Evolutionary conservation across 495 filamentous ascomycete species (phyloP), one percentile per base, ranked within the genome.

Genomic region (Trichoderma asperelloides): DNA sequence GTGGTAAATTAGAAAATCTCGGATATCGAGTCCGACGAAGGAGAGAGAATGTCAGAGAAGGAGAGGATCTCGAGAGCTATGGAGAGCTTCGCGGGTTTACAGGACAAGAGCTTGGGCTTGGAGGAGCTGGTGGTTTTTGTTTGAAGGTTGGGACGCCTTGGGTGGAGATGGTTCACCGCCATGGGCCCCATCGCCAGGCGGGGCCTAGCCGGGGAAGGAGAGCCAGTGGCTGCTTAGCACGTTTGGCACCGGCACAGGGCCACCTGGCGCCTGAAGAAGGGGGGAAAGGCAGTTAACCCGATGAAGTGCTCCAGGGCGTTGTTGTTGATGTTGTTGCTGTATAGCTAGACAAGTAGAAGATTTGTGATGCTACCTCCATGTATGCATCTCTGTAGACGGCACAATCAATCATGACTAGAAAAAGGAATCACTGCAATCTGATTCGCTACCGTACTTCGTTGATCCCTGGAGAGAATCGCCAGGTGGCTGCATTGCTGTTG

Each of bases 41-140:
- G 60, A 70, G 73, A 65, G 69, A 71, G 67, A 73, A 69, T 67
- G 69, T 69, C 71, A 70, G 68, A 69, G 63, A 68, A 60, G 69
- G 67, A 37, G 33, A 37, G 33, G 33, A 27, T 68, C 63, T 66
- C 47, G 66, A 37, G 30, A 62, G 65, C 65, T 62, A 27, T 33
- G 33, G 11, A 15, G 30, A 66, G 65, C 65, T 55, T 47, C 39
- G 33, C 33, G 45, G 64, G 40, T 41, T 45, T 60, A 13, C 13
- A 55, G 64, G 33, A 40, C 23, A 39, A 49, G 65, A 55, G 65
- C 40, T 66, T 45, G 43, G 21, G 65, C 21, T 28, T 21, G 8
- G 65, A 23, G 65, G 65, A 62, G 51, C 27, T 67, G 55, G 49
- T 23, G 47, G 49, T 23, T 62, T 60, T 62, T 62, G 65, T 40